phyloP scores from a whole-genome alignment of 2,329 filamentous ascomycete genomes.

The Sclerotinia sclerotiorum region DNA sequence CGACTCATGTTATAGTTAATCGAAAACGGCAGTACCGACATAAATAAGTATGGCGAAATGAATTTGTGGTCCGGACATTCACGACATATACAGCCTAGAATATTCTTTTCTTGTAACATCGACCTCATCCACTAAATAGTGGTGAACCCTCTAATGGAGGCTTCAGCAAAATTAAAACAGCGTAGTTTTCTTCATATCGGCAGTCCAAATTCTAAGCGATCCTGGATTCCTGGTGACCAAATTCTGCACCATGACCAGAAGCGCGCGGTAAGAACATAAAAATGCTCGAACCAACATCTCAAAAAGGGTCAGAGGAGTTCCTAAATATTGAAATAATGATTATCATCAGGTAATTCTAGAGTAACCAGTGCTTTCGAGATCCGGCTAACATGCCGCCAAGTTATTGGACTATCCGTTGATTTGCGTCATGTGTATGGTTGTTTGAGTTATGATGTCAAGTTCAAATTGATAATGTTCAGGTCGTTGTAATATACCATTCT shows the following conservation, averaged over 20 bases:
- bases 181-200: not conserved
- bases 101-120: not conserved
- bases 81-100: not conserved
- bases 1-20: not conserved
- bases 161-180: not conserved
- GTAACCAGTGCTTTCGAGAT: no score
- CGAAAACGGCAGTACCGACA: not conserved
- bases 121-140: not conserved
- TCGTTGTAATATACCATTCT: not conserved
- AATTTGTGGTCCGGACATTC: not conserved
- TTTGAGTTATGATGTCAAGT: not conserved
- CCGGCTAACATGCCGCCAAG: not conserved
- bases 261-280: slow-evolving; percentile 3
- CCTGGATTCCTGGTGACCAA: slow-evolving; percentile 1
- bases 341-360: not conserved
- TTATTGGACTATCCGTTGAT: not conserved
- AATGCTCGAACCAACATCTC: not conserved
- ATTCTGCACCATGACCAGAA: not conserved
- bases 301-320: no score
- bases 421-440: not conserved
- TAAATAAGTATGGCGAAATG: not conserved
- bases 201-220: not conserved
- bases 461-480: not conserved
- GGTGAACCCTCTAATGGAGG: not conserved
- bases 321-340: no score